phyloP scores from a whole-genome alignment of 495 filamentous ascomycete species.

The Choiromyces venosus region DNA sequence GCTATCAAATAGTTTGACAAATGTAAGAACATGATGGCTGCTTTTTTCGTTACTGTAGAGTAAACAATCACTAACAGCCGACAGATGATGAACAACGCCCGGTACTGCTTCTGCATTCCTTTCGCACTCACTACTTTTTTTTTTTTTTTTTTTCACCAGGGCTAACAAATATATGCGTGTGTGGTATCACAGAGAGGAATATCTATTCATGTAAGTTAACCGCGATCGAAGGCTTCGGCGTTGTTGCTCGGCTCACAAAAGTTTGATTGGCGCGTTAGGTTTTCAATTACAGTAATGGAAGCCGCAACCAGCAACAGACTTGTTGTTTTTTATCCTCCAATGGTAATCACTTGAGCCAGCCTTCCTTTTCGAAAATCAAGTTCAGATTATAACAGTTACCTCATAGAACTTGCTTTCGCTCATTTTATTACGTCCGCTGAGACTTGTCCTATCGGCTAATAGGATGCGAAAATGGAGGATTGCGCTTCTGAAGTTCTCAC shows the following conservation, averaged over 20 bases:
- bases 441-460: conserved; percentile 67
- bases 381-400: conserved; percentile 36
- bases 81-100: conserved; percentile 43
- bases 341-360: conserved; percentile 47
- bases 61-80: neutral
- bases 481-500: conserved; percentile 66
- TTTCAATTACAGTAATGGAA: conserved; percentile 52
- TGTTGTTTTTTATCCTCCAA: conserved; percentile 69
- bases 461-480: conserved; percentile 65
- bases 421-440: conserved; percentile 72
- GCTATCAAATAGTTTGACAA: conserved; percentile 81
- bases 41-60: neutral
- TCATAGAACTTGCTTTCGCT: conserved; percentile 75
- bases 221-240: conserved; percentile 9
- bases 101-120: conserved; percentile 26
- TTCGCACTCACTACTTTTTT: neutral
- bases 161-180: neutral
- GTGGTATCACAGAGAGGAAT: conserved; percentile 60
- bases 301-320: conserved; percentile 71
- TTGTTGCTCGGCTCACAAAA: conserved; percentile 63
- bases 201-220: conserved; percentile 64
- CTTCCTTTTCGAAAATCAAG: conserved; percentile 20
- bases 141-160: neutral
- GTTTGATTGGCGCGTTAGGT: conserved; percentile 70
- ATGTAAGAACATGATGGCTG: conserved; percentile 53